A percentile compares a stretch with the other conserved stretches of the same genome.
Evolutionary conservation across 169 alveolate genomes (phyloP).

Genomic region (Cryptosporidium parvum): DNA sequence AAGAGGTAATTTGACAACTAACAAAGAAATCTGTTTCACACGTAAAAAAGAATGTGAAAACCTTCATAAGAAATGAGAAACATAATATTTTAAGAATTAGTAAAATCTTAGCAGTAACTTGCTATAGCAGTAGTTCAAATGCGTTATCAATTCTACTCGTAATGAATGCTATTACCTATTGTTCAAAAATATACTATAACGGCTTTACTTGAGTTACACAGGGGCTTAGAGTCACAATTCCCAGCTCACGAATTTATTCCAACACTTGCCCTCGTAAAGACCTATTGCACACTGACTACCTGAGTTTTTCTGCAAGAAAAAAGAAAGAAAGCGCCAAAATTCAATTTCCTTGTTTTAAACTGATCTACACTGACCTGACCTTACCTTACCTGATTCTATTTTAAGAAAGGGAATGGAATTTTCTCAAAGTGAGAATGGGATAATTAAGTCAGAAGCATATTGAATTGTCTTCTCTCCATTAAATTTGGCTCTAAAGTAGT

Average conservation of each 20-base stretch:
- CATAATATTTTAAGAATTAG: background rate
- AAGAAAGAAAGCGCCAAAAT: background rate
- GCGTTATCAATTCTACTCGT: background rate
- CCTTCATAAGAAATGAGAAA: background rate
- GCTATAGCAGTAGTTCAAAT: background rate
- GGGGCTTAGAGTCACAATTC: background rate
- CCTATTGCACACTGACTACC: background rate
- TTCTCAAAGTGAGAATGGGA: slow-evolving; percentile 63
- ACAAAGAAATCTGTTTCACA: background rate
- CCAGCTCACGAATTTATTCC: background rate
- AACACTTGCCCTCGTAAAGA: background rate
- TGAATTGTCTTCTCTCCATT: slow-evolving; percentile 76
- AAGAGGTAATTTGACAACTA: background rate
- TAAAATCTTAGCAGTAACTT: background rate
- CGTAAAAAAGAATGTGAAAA: no score
- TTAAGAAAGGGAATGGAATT: background rate
- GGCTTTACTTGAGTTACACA: background rate
- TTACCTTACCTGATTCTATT: slow-evolving; percentile 1
- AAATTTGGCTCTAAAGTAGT: slow-evolving; percentile 79
- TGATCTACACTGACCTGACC: background rate
- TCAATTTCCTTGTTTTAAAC: background rate
- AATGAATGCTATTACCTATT: slow-evolving; percentile 8
- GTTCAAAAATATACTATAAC: background rate
- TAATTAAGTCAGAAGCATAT: slow-evolving; percentile 65
- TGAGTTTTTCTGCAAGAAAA: background rate